Base-by-base conservation (phyloP, 805 yeast species). In the Saturnispora zaruensis region DNA sequence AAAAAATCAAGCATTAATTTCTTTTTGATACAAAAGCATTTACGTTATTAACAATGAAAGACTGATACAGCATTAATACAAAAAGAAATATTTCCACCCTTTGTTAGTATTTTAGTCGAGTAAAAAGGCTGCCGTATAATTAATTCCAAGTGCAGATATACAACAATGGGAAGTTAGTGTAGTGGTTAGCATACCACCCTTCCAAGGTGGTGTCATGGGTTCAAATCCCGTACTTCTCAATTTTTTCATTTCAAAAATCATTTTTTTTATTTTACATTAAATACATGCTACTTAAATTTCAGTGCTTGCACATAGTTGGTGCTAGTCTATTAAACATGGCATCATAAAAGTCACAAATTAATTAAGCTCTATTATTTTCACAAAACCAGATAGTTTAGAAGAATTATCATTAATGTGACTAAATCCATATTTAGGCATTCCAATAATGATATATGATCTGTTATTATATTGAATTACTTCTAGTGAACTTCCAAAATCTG, bases 131-230 rank as follows among this genome's bases (percentile, higher is more conserved):
- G n/a, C n/a, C n/a, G n/a, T n/a, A n/a, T n/a, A n/a, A n/a, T n/a
- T n/a, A n/a, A n/a, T n/a, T n/a, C n/a, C n/a, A n/a, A n/a, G n/a
- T n/a, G n/a, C n/a, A n/a, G n/a, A n/a, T n/a, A n/a, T n/a, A n/a
- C n/a, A n/a, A n/a, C n/a, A n/a, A n/a, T n/a, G 88, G 87, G 84
- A 79, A 84, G 82, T 82, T 84, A 81, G 91, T 84, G 87, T 83
- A 84, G 87, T 81, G 90, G 91, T 80, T 81, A 84, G 80, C 87
- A 84, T 83, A 73, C 80, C 78, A 80, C 88, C 89, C 89, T 84
- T 84, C 90, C 90, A 84, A 84, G 90, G 88, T 80, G 79, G 83
- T 73, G 90, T 79, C 87, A 82, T 78, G 90, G 89, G 91, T 84
- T 84, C 91, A 89, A 84, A 81, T 84, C 91, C 84, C 88, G 84